Evolutionary conservation across 139 green algal species (phyloP), one percentile per base, ranked within the genome.

Genomic region (Chlamydomonas sp.): DNA sequence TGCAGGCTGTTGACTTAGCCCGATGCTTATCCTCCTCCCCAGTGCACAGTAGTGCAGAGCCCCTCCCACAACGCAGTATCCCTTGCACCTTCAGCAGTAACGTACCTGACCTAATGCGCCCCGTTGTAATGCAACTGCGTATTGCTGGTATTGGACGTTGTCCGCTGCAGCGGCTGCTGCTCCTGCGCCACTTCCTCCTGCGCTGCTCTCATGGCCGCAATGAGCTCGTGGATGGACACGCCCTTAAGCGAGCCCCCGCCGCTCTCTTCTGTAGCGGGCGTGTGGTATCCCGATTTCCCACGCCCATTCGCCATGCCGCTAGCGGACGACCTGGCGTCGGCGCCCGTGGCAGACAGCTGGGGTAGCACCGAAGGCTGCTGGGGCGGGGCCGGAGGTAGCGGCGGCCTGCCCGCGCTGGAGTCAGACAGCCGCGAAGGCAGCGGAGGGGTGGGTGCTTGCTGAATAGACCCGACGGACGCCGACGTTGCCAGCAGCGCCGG

Each of bases 141-240:
- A 49, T 49, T 49, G 31, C 31, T 49, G 31, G 31, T 49, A 49
- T 49, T 49, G 31, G 31, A 49, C 31, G 31, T 49, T 49, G 31
- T 49, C 31, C 31, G 31, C 31, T 49, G 31, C 20, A n/a, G 76
- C 62, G 3, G 83, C n/a, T 68, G 63, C 1, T 3, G 1, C 64
- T 88, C 64, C 61, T 31, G 20, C 72, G 60, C 63, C 15, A 78
- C 57, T 63, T 88, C 84, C 15, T 88, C 84, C 63, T 88, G 84
- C 57, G 75, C 84, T 17, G 59, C 72, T 17, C 72, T 68, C 84
- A 88, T 88, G 1, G 84, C 84, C 4, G 84, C 74, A 57, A 88
- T 88, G 15, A 88, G 63, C 66, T 83, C 84, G 31, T 88, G 84
- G 59, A 88, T 88, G 14, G 84, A 78, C 63, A 88, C n/a, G 17